Evolutionary conservation across 257 asterid genomes (phyloP).

Genomic region (Anisodus acutangulus): DNA sequence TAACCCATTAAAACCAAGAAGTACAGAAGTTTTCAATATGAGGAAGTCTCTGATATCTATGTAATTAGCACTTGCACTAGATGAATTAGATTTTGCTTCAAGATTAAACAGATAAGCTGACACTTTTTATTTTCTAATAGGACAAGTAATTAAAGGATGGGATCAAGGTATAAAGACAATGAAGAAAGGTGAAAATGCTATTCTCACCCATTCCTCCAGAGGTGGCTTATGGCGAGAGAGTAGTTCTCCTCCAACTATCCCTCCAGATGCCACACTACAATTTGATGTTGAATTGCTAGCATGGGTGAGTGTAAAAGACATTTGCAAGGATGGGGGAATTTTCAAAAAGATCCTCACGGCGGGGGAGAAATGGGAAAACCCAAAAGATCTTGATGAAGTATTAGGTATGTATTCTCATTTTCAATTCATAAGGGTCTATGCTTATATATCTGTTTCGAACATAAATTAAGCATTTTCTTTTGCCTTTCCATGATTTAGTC

Average conservation of each 20-base stretch:
- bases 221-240: conserved; percentile 68
- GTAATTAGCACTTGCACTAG: not conserved
- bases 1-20: not conserved
- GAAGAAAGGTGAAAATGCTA: conserved; percentile 32
- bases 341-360: conserved; percentile 59
- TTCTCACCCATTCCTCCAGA: conserved; percentile 66
- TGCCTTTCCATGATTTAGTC: conserved; percentile 40
- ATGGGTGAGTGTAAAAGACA: conserved; percentile 58
- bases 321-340: conserved; percentile 73
- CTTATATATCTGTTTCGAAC: not conserved
- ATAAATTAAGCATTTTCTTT: not conserved
- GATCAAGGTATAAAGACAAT: too few relatives aligned
- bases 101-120: not conserved
- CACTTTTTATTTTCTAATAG: not conserved
- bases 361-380: conserved; percentile 79
- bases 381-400: conserved; percentile 70
- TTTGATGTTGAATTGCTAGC: too few relatives aligned
- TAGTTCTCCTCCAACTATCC: conserved; percentile 75
- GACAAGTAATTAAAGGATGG: too few relatives aligned
- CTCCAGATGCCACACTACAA: conserved; percentile 58
- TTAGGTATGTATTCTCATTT: conserved; percentile 40
- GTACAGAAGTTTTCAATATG: not conserved
- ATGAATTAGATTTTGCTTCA: not conserved
- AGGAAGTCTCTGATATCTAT: not conserved
- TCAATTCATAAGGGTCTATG: not conserved